Conservation (phyloP, 2,329 filamentous ascomycete species). For the Capronia coronata region DNA sequence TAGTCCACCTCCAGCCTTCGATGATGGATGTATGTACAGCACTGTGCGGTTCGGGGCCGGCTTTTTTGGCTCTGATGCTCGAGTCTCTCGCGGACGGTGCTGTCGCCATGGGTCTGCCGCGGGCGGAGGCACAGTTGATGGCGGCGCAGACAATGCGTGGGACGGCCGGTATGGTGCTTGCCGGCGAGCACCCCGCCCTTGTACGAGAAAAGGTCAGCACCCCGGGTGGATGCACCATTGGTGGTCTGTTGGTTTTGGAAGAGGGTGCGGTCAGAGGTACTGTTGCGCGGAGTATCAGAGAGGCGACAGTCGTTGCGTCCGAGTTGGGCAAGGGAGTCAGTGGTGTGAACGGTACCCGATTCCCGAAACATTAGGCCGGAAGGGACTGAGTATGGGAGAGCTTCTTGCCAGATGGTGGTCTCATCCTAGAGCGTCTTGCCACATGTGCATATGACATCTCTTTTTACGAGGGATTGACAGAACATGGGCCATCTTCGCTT, state of each 20-base stretch:
- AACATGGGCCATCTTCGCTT: no score
- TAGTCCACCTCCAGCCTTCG: slow-evolving; percentile 20
- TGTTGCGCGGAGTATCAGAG: slow-evolving; percentile 59
- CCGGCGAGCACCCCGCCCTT: slow-evolving; percentile 54
- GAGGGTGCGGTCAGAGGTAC: slow-evolving; percentile 69
- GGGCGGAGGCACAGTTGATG: slow-evolving; percentile 55
- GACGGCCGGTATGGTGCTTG: slow-evolving; percentile 52
- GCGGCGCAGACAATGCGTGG: slow-evolving; percentile 58
- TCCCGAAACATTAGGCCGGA: slow-evolving; percentile 12
- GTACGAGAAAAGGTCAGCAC: slow-evolving; percentile 56
- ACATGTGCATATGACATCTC: no score
- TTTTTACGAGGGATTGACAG: background rate
- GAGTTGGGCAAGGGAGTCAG: slow-evolving; percentile 40
- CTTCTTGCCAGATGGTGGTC: no score
- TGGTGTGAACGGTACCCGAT: slow-evolving; percentile 28
- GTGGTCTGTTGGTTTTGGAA: slow-evolving; percentile 59
- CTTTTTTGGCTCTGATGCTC: slow-evolving; percentile 54
- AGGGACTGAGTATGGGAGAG: background rate
- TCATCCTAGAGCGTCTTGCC: no score
- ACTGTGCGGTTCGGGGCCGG: slow-evolving; percentile 50
- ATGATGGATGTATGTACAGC: slow-evolving; percentile 30
- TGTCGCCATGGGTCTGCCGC: slow-evolving; percentile 56
- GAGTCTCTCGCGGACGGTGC: slow-evolving; percentile 57
- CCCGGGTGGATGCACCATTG: slow-evolving; percentile 58
- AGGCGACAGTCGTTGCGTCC: slow-evolving; percentile 54